Conservation (phyloP, 306 rosid species). For the Cercis canadensis region DNA sequence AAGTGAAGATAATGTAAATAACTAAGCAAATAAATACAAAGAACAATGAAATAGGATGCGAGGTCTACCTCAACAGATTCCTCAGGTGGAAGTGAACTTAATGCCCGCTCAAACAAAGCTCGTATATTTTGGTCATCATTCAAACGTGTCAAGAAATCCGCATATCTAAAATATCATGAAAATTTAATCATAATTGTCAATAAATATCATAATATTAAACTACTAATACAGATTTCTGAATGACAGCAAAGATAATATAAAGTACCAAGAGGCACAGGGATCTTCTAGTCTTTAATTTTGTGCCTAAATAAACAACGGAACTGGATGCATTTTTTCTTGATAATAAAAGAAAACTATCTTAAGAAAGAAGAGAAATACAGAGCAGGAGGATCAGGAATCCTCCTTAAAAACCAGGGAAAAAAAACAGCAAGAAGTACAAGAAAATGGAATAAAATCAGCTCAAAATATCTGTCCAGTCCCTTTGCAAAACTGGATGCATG, state of each 20-base stretch:
- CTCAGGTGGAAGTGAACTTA: conserved; percentile 82
- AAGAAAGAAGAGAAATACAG: too few species aligned
- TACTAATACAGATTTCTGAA: background rate
- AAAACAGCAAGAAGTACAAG: too few species aligned
- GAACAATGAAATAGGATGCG: conserved; percentile 22
- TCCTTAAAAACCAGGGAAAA: too few species aligned
- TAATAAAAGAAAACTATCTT: too few species aligned
- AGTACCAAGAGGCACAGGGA: conserved; percentile 29
- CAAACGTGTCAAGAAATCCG: conserved; percentile 90
- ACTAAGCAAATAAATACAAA: background rate
- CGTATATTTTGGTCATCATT: conserved; percentile 95
- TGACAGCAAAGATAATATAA: background rate
- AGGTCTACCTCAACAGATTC: conserved; percentile 79
- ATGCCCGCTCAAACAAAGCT: conserved; percentile 94
- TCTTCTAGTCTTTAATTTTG: background rate
- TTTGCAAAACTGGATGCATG: background rate
- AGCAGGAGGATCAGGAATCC: too few species aligned
- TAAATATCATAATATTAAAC: conserved; percentile 5
- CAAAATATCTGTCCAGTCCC: too few species aligned
- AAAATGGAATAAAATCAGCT: too few species aligned
- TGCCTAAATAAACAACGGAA: background rate
- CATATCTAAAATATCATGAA: conserved; percentile 68
- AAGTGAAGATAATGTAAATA: background rate
- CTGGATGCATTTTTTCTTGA: too few species aligned
- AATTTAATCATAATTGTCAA: conserved; percentile 17